A percentile compares a stretch with the other conserved stretches of the same genome.
These are phyloP conservation scores for Aspergillus nomiae DNA, from an alignment of 2,329 filamentous ascomycete genomes.

Conservation along the genomic window DNA sequence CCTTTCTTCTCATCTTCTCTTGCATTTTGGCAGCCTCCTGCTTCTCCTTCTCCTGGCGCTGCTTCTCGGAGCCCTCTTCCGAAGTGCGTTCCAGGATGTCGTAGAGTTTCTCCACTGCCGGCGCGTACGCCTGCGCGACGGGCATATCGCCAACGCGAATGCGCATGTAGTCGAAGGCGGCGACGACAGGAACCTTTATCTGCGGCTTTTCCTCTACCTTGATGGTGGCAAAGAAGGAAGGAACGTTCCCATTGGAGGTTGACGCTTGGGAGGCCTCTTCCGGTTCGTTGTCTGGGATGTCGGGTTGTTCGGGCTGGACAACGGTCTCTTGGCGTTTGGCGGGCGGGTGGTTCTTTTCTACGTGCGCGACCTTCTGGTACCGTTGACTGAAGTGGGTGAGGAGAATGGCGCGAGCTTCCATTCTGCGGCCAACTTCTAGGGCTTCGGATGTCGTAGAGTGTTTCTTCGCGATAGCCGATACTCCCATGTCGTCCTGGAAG, in stretches of 20 bases:
- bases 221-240: background rate
- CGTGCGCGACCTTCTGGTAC: conserved; percentile 73
- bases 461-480: conserved; percentile 82
- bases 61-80: conserved; percentile 28
- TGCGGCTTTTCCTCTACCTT: background rate
- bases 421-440: conserved; percentile 71
- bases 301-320: conserved; percentile 17
- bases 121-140: conserved; percentile 58
- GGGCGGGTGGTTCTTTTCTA: conserved; percentile 34
- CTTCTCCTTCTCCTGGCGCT: conserved; percentile 25
- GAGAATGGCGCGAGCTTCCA: conserved; percentile 78
- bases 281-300: conserved; percentile 32
- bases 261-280: conserved; percentile 13
- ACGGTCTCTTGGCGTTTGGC: conserved; percentile 8
- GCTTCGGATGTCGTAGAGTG: conserved; percentile 90
- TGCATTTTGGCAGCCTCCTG: conserved; percentile 24
- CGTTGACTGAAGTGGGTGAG: conserved; percentile 95
- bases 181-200: conserved; percentile 45
- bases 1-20: conserved; percentile 27
- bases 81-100: conserved; percentile 40
- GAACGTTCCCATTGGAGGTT: background rate
- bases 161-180: conserved; percentile 67
- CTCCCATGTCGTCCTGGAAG: conserved; percentile 80
- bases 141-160: conserved; percentile 62
- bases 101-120: conserved; percentile 57